phyloP scores from a whole-genome alignment of 1,284 basidiomycete species.

The Jaminaea rosea region DNA sequence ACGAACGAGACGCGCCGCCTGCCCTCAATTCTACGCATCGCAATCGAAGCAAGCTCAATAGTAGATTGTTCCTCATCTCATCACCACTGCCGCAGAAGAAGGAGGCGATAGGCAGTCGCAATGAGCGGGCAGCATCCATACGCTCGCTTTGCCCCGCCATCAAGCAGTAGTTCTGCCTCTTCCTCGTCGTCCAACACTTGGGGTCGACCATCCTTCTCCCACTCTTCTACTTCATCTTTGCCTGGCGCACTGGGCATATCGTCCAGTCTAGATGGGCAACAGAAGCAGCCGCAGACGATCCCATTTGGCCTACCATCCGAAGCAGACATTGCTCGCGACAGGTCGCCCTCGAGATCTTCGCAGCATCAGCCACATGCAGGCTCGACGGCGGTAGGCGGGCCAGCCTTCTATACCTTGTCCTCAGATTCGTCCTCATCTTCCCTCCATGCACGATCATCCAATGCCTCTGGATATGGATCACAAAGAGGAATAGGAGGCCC shows the following conservation, averaged over 20 bases:
- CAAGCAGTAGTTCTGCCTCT: not conserved
- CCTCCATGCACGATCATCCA: not conserved
- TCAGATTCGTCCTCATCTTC: not conserved
- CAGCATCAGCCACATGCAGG: not conserved
- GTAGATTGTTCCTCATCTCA: too few relatives aligned
- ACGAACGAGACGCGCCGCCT: too few relatives aligned
- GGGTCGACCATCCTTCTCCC: too few relatives aligned
- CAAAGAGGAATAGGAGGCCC: not conserved
- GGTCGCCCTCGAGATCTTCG: too few relatives aligned
- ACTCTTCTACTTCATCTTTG: not conserved
- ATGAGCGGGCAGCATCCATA: not conserved
- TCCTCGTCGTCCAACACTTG: not conserved
- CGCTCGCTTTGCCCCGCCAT: not conserved
- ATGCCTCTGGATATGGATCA: not conserved
- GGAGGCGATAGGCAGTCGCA: too few relatives aligned
- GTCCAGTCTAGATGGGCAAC: not conserved
- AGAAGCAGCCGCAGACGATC: not conserved
- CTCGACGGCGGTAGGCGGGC: not conserved
- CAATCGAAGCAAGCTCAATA: too few relatives aligned
- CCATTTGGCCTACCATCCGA: not conserved
- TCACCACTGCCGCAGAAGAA: too few relatives aligned
- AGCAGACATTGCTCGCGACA: too few relatives aligned
- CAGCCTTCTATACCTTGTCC: not conserved
- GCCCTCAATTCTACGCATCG: too few relatives aligned
- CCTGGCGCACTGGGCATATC: conserved; percentile 2